Evolutionary conservation across 2,329 filamentous ascomycete species (phyloP).

Genomic region (Knoxdaviesia capensis): DNA sequence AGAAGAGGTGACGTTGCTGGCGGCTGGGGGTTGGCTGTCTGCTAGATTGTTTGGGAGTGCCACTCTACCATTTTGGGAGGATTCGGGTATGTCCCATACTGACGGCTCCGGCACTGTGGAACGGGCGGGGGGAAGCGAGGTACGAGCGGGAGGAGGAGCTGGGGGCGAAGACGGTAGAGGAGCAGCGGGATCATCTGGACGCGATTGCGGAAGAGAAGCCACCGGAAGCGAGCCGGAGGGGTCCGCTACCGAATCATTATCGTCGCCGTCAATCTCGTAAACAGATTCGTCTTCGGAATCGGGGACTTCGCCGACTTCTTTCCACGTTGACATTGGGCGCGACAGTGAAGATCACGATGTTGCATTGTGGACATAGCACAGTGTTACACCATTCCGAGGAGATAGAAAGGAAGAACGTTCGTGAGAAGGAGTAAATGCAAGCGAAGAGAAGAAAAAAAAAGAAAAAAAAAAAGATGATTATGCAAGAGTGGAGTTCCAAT

Average conservation of each 20-base stretch:
- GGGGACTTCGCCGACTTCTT: constrained; percentile 27
- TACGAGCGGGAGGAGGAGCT: not conserved
- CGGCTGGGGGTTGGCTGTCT: not conserved
- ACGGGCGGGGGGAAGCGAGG: not conserved
- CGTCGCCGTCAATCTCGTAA: constrained; percentile 16
- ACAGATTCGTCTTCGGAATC: constrained; percentile 28
- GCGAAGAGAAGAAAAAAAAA: not conserved
- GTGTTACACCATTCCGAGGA: not conserved
- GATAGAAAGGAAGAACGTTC: not conserved
- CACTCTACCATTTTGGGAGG: not conserved
- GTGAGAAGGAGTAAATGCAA: not conserved
- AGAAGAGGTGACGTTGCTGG: not conserved
- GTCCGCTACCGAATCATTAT: not conserved
- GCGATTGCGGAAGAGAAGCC: not conserved
- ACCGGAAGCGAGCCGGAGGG: not conserved
- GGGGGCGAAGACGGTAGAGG: constrained; percentile 3
- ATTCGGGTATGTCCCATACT: constrained; percentile 4
- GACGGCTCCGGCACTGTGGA: not conserved
- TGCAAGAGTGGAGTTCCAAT: not conserved
- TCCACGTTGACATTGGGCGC: constrained; percentile 23
- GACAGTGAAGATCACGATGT: not conserved
- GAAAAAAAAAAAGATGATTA: not conserved
- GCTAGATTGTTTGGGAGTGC: not conserved
- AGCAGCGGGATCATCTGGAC: constrained; percentile 1
- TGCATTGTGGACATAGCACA: too few relatives aligned